Conservation (phyloP, 2,329 filamentous ascomycete genomes). For the Thelonectria olida region DNA sequence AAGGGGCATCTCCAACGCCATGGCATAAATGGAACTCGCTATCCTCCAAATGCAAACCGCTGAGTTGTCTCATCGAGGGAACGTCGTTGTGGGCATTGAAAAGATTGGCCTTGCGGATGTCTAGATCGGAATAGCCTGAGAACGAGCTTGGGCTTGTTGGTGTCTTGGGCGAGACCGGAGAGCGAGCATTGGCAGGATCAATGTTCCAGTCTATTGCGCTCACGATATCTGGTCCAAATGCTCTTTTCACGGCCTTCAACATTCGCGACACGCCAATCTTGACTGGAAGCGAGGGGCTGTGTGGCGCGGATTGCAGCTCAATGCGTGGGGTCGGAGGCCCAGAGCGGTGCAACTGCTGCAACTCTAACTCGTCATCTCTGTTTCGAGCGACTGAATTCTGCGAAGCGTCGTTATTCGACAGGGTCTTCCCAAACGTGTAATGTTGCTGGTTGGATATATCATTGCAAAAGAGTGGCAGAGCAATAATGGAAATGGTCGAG, state of each 20-base stretch:
- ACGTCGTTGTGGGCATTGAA: neutral
- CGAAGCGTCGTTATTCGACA: neutral
- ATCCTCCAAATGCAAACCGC: neutral
- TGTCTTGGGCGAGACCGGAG: neutral
- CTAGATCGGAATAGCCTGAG: neutral
- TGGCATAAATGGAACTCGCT: slow-evolving; percentile 2
- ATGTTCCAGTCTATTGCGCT: neutral
- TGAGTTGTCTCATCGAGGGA: neutral
- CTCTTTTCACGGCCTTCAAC: neutral
- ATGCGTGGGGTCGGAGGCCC: neutral
- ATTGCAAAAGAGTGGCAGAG: neutral
- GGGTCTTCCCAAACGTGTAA: neutral
- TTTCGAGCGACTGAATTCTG: neutral
- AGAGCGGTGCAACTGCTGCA: neutral
- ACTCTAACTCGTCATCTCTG: neutral
- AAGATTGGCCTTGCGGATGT: neutral
- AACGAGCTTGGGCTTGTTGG: neutral
- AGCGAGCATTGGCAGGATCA: neutral
- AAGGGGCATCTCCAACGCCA: neutral
- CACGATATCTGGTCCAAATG: neutral
- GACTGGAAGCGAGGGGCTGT: neutral
- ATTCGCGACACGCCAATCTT: neutral
- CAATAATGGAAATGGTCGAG: neutral
- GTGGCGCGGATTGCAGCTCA: neutral
- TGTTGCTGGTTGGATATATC: slow-evolving; percentile 4